Conservation (phyloP, 2,329 filamentous ascomycete species). For the Aaosphaeria pasadenensis region DNA sequence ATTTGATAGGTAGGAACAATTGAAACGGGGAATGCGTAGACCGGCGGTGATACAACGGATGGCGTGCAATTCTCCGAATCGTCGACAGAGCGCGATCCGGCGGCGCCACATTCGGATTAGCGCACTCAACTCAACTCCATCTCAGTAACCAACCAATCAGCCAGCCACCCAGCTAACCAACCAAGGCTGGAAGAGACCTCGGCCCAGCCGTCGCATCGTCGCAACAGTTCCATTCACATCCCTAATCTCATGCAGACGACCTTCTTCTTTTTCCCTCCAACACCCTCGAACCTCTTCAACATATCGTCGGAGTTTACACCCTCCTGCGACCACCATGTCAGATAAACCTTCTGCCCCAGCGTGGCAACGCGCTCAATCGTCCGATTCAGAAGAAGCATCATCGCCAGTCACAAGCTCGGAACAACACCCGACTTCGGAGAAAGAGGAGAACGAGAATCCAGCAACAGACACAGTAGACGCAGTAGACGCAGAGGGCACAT, state of each 20-base stretch:
- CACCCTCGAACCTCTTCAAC: no score
- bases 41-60: background rate
- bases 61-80: background rate
- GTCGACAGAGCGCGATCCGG: constrained; percentile 3
- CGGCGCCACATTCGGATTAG: background rate
- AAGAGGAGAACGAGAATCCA: background rate
- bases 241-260: no score
- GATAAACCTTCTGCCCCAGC: constrained; percentile 13
- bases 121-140: no score
- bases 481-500: background rate
- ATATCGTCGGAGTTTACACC: background rate
- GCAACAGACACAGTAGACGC: background rate
- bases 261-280: no score
- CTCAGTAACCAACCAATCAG: background rate
- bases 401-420: background rate
- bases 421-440: background rate
- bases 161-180: background rate
- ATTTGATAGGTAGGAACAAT: no score
- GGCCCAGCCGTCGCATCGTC: no score
- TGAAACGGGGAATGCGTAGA: no score
- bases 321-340: constrained; percentile 1
- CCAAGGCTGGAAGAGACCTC: no score
- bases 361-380: constrained; percentile 19
- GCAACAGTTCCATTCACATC: no score
- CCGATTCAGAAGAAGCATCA: background rate